Evolutionary conservation across 2,329 filamentous ascomycete genomes (phyloP), one percentile per base, ranked within the genome.

Genomic region (Diaporthe caulivora): DNA sequence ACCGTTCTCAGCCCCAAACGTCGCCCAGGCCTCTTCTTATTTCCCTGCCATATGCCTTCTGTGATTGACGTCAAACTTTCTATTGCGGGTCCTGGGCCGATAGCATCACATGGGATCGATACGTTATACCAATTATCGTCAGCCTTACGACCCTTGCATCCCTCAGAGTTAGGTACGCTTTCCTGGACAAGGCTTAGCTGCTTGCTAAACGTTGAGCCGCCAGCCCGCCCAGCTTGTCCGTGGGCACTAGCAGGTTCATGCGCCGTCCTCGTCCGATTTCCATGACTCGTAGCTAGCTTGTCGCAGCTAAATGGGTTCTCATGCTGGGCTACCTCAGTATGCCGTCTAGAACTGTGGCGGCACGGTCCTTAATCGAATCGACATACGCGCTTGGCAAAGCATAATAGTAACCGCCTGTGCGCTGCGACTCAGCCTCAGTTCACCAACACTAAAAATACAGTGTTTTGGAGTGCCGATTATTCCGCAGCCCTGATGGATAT

Each of bases 191-290:
- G 57, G 57, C 37, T 37, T 26, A 29, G 57, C 13, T 40, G 8
- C 57, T 62, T 44, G 40, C 17, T 21, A 17, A 29, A 29, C 57
- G 57, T 62, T 44, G 37, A 62, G 57, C 37, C 57, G 57, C 40
- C 24, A 21, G 17, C 58, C 40, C 40, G 24, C 40, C 40, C 21
- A 31, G 24, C n/a, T n/a, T 29, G 17, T 15, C 40, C 57, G 24
- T 37, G 24, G 57, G 57, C 57, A 62, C 57, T 44, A 62, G 24
- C 57, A 44, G 26, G 58, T 62, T 62, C 58, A 62, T 47, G 40
- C 40, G 58, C 10, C 24, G 24, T 9, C 21, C 57, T 29, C 57
- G 40, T 47, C 24, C 24, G 40, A 31, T 3, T 31, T 21, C 40
- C 42, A 29, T 49, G 58, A 64, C 58, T 47, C 58, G 58, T 26